A percentile compares a stretch with the other conserved stretches of the same genome.
phyloP scores from a whole-genome alignment of 306 rosid species.

The Astragalus glycyphyllos region DNA sequence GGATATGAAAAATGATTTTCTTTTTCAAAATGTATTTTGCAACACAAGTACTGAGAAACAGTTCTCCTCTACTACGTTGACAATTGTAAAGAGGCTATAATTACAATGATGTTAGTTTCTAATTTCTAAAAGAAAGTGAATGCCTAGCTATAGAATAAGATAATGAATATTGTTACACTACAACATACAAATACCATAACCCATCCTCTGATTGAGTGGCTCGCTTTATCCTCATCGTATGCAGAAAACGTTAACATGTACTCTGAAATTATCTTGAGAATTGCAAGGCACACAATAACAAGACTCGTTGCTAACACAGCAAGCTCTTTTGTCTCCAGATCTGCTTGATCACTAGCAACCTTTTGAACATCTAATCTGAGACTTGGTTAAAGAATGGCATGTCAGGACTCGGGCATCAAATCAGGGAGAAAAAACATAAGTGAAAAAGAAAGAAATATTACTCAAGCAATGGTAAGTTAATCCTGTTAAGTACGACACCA shows the following conservation, averaged over 20 bases:
- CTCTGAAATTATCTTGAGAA: constrained; percentile 60
- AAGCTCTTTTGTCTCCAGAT: constrained; percentile 69
- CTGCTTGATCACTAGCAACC: constrained; percentile 62
- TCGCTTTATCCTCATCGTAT: constrained; percentile 44
- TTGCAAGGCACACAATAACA: constrained; percentile 63
- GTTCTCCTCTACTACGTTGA: constrained; percentile 1
- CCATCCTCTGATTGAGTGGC: constrained; percentile 68
- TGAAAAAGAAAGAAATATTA: neutral
- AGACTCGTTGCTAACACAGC: constrained; percentile 71
- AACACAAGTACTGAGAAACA: neutral
- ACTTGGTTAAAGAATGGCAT: neutral
- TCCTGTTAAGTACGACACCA: neutral
- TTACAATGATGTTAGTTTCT: constrained; percentile 21
- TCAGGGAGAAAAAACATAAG: neutral
- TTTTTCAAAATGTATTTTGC: neutral
- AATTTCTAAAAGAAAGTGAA: constrained; percentile 36
- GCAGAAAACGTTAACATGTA: constrained; percentile 49
- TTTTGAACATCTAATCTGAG: constrained; percentile 68
- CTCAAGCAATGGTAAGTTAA: neutral
- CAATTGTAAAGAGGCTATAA: constrained; percentile 29
- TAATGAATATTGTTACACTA: constrained; percentile 61
- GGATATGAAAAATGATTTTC: constrained; percentile 26
- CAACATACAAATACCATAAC: constrained; percentile 65
- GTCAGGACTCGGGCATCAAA: neutral
- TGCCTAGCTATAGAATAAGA: constrained; percentile 61